A percentile compares a stretch with the other conserved stretches of the same genome.
Evolutionary conservation across 192 early-diverging fungal species (phyloP).

Genomic region (Coemansia sp.): DNA sequence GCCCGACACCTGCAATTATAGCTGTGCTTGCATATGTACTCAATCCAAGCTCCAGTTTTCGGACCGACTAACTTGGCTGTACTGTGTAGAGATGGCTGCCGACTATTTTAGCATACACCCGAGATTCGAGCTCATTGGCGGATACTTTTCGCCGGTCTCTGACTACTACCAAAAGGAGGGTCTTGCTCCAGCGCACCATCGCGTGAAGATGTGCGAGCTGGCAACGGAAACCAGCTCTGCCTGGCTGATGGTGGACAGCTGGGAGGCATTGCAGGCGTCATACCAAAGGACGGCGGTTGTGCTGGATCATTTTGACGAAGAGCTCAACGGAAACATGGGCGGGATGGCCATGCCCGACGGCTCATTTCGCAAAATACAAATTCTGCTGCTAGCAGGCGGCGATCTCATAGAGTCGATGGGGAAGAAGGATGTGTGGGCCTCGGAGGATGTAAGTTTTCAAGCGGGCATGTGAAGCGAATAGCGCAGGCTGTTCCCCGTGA

Average conservation of each 20-base stretch:
- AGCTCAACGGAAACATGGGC: constrained; percentile 76
- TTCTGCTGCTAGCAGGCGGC: constrained; percentile 95
- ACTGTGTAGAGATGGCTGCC: constrained; percentile 80
- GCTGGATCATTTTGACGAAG: constrained; percentile 92
- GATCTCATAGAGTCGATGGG: constrained; percentile 98
- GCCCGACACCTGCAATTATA: neutral
- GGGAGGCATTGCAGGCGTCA: constrained; percentile 82
- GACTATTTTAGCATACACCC: constrained; percentile 74
- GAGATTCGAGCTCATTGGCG: constrained; percentile 88
- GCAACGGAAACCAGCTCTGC: constrained; percentile 79
- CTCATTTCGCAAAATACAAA: constrained; percentile 62
- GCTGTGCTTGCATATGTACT: neutral
- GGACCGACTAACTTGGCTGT: too few species aligned
- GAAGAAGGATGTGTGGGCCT: constrained; percentile 85
- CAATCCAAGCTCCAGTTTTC: neutral
- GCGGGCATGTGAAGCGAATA: neutral
- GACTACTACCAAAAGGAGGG: constrained; percentile 95
- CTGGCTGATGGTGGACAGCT: constrained; percentile 98
- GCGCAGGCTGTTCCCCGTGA: neutral
- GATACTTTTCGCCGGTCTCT: constrained; percentile 96
- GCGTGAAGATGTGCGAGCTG: constrained; percentile 92
- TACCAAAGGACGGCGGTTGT: constrained; percentile 90
- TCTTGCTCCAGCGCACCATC: constrained; percentile 81
- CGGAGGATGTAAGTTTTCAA: constrained; percentile 64
- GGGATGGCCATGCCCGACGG: constrained; percentile 65